Evolutionary conservation across 2,329 filamentous ascomycete genomes (phyloP), one percentile per base, ranked within the genome.

Genomic region (Fusarium sp.): DNA sequence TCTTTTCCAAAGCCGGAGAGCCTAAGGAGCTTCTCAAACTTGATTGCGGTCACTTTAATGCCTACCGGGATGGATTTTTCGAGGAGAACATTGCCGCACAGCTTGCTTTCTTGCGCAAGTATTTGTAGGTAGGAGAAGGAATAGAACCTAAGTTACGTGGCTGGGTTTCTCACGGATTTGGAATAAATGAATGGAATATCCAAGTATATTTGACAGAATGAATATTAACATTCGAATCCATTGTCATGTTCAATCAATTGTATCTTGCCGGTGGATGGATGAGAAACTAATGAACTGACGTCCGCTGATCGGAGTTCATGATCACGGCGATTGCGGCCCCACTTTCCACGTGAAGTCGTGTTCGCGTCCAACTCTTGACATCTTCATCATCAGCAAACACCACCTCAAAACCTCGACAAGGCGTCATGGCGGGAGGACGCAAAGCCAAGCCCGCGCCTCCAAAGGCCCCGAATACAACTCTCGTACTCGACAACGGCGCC

Each of bases 401-500:
- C 45, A 32, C 39, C n/a, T 25, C 41, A 18, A 37, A 18, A 41
- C 35, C 30, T 30, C 61, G 16, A 56, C 59, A 32, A 65, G 50
- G 61, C 63, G 59, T 70, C 71, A 87, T 87, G 86, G 83, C 84
- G 23, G 85, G 85, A 35, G 82, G 83, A 75, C 85, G 85, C 77
- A 92, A 90, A 81, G 84, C 87, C 59, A 90, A 90, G 63, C 81
- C 86, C 18, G 81, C 86, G 7, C 84, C 85, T 54, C 84, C 89
- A 5, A 80, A 87, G 27, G 84, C 90, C 9, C 92, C 92, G 0
- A 81, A 87, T 2, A 89, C 86, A 68, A 98, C 95, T 0, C 91
- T 99, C 64, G 89, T 99, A 54, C 88, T 99, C 79, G 97, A 99
- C 85, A 98, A 98, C 85, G 97, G 97, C 81, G 95, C 93, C 50